Conservation (phyloP, 2,329 filamentous ascomycete genomes). For the Periconia macrospinosa region DNA sequence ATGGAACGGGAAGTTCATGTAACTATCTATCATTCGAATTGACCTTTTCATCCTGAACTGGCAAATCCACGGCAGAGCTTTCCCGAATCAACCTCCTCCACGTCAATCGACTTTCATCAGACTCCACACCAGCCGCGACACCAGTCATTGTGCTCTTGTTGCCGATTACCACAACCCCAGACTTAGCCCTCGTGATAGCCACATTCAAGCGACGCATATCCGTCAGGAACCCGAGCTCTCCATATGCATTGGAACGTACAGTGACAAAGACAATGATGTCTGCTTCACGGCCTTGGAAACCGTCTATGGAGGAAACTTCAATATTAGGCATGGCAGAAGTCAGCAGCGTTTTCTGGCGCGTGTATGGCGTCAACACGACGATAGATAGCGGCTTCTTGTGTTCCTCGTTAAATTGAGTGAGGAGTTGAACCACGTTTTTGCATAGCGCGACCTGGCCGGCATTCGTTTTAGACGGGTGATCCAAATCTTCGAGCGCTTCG, state of each 20-base stretch:
- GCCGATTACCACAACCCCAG: constrained; percentile 35
- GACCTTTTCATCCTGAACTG: not conserved
- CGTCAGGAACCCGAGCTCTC: constrained; percentile 46
- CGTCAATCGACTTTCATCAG: constrained; percentile 15
- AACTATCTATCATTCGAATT: not conserved
- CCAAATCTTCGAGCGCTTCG: too few species aligned
- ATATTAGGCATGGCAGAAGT: constrained; percentile 19
- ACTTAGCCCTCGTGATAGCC: constrained; percentile 44
- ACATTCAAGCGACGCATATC: constrained; percentile 48
- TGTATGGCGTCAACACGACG: constrained; percentile 48
- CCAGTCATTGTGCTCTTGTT: constrained; percentile 25
- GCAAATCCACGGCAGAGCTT: constrained; percentile 6
- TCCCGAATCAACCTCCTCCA: constrained; percentile 19
- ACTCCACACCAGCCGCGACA: constrained; percentile 24
- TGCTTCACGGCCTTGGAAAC: constrained; percentile 49
- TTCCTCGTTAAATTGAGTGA: constrained; percentile 15
- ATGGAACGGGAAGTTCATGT: too few species aligned
- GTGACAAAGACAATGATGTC: constrained; percentile 50
- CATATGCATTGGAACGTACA: constrained; percentile 45
- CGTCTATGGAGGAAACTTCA: constrained; percentile 47
- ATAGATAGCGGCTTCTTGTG: constrained; percentile 24
- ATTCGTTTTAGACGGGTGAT: constrained; percentile 45
- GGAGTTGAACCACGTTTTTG: constrained; percentile 34
- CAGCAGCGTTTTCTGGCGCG: constrained; percentile 40
- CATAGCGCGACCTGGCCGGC: constrained; percentile 43